Evolutionary conservation across 257 asterid species (phyloP).

Genomic region (Fraxinus quadrangulata): DNA sequence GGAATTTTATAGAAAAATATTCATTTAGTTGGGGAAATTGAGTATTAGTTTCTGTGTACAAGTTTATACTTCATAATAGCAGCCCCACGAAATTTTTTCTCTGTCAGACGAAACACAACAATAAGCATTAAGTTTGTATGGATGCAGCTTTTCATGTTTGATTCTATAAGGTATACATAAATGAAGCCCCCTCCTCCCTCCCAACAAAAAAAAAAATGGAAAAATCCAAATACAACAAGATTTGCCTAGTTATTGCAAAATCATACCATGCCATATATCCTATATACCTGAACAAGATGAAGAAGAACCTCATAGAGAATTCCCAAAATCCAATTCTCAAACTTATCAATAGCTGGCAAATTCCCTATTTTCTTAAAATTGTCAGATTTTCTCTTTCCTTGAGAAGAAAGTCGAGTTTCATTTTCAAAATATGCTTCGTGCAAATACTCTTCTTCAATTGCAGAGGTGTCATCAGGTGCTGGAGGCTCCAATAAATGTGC

Average conservation of each 20-base stretch:
- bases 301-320: constrained; percentile 94
- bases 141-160: not conserved
- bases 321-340: constrained; percentile 98
- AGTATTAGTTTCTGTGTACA: not conserved
- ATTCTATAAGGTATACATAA: not conserved
- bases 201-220: not conserved
- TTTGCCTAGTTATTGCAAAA: constrained; percentile 8
- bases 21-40: not conserved
- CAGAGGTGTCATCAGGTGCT: constrained; percentile 67
- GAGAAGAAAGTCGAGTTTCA: constrained; percentile 61
- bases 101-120: not conserved
- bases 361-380: constrained; percentile 50
- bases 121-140: not conserved
- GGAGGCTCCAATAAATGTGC: constrained; percentile 98
- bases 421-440: constrained; percentile 68
- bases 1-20: not conserved
- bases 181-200: not conserved
- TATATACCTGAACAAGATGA: constrained; percentile 94
- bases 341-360: constrained; percentile 72
- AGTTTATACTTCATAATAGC: not conserved
- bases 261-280: constrained; percentile 10
- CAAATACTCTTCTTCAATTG: constrained; percentile 78
- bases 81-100: not conserved
- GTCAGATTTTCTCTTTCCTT: constrained; percentile 52
- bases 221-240: not conserved